phyloP scores from a whole-genome alignment of 73 alveolate species.

The Symbiodinium pilosum region DNA sequence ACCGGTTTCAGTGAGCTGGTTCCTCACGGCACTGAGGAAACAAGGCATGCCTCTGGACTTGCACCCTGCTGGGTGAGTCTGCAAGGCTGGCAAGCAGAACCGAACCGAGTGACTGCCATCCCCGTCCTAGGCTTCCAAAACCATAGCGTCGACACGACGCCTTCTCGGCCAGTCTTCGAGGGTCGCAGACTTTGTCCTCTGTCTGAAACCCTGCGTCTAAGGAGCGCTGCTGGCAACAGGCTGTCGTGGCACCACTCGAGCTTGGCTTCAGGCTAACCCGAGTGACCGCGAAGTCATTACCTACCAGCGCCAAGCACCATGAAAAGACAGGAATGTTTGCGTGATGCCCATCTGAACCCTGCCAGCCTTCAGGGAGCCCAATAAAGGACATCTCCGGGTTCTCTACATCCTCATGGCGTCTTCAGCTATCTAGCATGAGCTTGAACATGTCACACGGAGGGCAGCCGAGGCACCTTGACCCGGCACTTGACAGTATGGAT shows the following conservation, averaged over 20 bases:
- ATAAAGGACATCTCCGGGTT: slow-evolving; percentile 67
- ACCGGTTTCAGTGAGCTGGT: slow-evolving; percentile 91
- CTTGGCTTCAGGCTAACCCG: slow-evolving; percentile 31
- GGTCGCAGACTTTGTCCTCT: slow-evolving; percentile 60
- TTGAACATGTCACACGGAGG: neutral
- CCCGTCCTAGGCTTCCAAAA: slow-evolving; percentile 73
- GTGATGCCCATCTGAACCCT: neutral
- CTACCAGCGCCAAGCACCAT: neutral
- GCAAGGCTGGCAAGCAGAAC: no score
- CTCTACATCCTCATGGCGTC: slow-evolving; percentile 36
- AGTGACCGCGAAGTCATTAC: slow-evolving; percentile 83
- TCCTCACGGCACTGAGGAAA: no score
- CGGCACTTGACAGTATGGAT: slow-evolving; percentile 91
- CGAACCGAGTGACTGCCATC: neutral
- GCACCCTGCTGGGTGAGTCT: no score
- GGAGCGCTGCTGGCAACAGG: neutral
- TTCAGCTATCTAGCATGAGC: neutral
- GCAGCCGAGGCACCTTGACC: slow-evolving; percentile 37
- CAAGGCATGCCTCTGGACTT: no score
- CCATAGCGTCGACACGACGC: slow-evolving; percentile 55
- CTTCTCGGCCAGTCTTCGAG: slow-evolving; percentile 31
- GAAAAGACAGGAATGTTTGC: no score
- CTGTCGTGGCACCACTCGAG: neutral
- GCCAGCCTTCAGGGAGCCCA: slow-evolving; percentile 60
- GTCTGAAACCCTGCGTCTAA: neutral